These are phyloP conservation scores for Magnaporthiopsis incrustans DNA, from an alignment of 2,329 filamentous ascomycete genomes.

Conservation along the genomic window DNA sequence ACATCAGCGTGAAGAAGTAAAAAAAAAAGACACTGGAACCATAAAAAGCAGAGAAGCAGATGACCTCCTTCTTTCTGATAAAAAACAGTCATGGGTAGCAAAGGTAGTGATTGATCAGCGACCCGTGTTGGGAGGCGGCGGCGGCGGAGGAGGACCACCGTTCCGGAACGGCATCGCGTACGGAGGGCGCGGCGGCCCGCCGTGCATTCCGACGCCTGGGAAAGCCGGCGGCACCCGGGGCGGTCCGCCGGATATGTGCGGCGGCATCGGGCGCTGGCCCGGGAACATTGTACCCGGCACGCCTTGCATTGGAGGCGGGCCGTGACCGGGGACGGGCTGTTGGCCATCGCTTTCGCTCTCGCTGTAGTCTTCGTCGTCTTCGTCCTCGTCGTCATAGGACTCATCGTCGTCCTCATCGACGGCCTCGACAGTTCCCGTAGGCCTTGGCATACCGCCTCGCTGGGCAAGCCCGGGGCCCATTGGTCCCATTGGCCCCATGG, in stretches of 20 bases:
- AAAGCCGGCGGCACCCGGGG: background rate
- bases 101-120: background rate
- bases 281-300: background rate
- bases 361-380: background rate
- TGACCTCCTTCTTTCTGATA: background rate
- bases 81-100: background rate
- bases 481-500: background rate
- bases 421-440: background rate
- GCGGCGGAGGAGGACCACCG: background rate
- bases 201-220: background rate
- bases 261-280: constrained; percentile 1
- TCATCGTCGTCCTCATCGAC: background rate
- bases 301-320: background rate
- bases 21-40: background rate
- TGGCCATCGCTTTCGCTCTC: background rate
- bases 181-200: background rate
- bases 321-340: background rate
- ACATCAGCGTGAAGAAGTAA: background rate
- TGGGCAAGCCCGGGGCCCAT: background rate
- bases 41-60: background rate
- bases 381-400: background rate
- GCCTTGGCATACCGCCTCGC: background rate
- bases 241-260: background rate
- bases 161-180: background rate
- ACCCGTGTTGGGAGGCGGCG: background rate